Evolutionary conservation across 2,329 filamentous ascomycete species (phyloP).

Genomic region (Colletotrichum australisinense): DNA sequence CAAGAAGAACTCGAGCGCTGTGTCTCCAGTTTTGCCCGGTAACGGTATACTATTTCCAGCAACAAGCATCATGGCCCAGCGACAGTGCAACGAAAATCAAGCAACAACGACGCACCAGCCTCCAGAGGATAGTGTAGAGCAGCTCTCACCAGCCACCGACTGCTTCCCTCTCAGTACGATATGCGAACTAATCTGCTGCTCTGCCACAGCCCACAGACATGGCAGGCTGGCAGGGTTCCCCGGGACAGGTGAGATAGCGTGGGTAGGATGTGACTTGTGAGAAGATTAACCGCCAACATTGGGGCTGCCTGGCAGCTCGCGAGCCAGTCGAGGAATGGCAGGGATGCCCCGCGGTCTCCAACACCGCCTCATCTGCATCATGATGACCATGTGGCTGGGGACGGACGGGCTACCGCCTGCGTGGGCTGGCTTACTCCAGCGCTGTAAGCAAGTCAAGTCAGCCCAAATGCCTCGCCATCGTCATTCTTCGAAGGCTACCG

Average conservation of each 20-base stretch:
- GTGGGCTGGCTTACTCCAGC: background rate
- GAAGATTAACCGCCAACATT: background rate
- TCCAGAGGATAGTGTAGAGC: background rate
- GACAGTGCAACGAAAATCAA: background rate
- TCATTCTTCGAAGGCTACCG: background rate
- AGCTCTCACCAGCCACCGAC: constrained; percentile 5
- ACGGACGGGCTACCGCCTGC: background rate
- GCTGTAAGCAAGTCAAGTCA: background rate
- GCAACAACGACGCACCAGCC: background rate
- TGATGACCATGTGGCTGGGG: constrained; percentile 5
- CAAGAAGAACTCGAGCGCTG: background rate
- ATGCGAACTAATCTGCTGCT: background rate
- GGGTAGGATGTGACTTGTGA: background rate
- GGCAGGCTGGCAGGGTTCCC: constrained; percentile 18
- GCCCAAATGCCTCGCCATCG: background rate
- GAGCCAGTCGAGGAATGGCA: background rate
- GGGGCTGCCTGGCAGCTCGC: background rate
- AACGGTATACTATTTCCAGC: constrained; percentile 8
- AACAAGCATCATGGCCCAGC: constrained; percentile 14
- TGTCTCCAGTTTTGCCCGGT: constrained; percentile 22
- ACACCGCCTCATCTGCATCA: constrained; percentile 25
- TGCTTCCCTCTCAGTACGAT: background rate
- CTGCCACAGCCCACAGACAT: constrained; percentile 17
- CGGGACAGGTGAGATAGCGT: background rate
- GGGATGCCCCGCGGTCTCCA: constrained; percentile 15